A percentile compares a stretch with the other conserved stretches of the same genome.
phyloP scores from a whole-genome alignment of 345 rosid genomes.

The Gossypium stocksii region DNA sequence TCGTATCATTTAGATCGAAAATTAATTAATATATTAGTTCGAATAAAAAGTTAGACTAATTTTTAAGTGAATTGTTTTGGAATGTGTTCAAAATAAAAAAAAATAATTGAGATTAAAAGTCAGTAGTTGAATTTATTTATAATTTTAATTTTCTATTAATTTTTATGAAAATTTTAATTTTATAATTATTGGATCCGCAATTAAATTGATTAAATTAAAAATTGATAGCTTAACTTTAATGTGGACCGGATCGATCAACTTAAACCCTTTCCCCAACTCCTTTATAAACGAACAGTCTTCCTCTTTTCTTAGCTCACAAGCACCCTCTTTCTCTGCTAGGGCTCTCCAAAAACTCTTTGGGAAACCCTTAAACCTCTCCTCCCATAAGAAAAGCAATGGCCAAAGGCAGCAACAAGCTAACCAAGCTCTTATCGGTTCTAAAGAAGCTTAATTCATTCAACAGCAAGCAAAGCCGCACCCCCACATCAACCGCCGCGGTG shows the following conservation, averaged over 20 bases:
- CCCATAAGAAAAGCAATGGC: constrained; percentile 39
- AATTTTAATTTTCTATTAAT: too few relatives aligned
- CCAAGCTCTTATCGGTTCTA: constrained; percentile 70
- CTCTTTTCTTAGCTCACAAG: constrained; percentile 26
- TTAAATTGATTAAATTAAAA: too few relatives aligned
- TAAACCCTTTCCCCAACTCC: constrained; percentile 15
- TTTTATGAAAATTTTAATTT: too few relatives aligned
- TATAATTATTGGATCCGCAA: too few relatives aligned
- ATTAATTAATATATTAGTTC: accelerated
- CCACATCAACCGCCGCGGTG: constrained; percentile 35
- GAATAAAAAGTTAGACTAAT: too few relatives aligned
- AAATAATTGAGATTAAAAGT: too few relatives aligned
- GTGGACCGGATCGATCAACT: not conserved
- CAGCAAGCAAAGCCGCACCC: constrained; percentile 32
- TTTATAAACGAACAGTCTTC: constrained; percentile 33
- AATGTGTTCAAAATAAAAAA: too few relatives aligned
- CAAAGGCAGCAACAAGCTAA: constrained; percentile 68
- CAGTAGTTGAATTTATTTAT: too few relatives aligned
- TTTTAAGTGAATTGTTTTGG: too few relatives aligned
- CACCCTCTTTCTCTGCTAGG: not conserved
- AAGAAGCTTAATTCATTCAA: constrained; percentile 83
- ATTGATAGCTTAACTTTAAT: too few relatives aligned
- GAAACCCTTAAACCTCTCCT: not conserved
- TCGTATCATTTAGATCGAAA: too few relatives aligned
- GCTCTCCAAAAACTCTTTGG: not conserved